phyloP scores from a whole-genome alignment of 2,329 filamentous ascomycete species.

The Hyphodiscus sp. region DNA sequence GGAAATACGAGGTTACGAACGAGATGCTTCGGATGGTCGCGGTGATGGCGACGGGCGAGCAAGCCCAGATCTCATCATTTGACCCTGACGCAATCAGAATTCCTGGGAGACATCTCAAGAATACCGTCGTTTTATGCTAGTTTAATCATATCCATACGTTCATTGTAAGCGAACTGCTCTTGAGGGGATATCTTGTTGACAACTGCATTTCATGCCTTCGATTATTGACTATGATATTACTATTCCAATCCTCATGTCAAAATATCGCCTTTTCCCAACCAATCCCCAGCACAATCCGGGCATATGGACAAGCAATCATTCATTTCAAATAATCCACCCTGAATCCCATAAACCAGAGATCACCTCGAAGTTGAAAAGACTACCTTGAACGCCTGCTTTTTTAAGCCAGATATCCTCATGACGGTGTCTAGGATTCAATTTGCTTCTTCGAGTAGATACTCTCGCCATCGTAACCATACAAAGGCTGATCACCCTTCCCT shows the following conservation, averaged over 20 bases:
- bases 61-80: no score
- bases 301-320: background rate
- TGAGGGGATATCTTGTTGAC: no score
- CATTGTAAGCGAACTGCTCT: no score
- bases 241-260: background rate
- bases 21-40: no score
- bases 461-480: slow-evolving; percentile 58
- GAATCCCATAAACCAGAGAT: background rate
- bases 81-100: no score
- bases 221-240: background rate
- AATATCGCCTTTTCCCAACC: background rate
- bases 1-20: no score
- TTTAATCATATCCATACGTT: no score
- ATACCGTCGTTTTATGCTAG: no score
- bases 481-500: slow-evolving; percentile 73
- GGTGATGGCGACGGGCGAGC: no score
- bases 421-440: background rate
- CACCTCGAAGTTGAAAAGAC: background rate
- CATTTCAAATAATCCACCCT: background rate
- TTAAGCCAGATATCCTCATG: background rate
- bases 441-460: slow-evolving; percentile 7
- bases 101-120: no score
- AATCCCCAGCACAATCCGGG: background rate
- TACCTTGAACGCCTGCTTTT: background rate
- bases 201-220: no score